A percentile compares a stretch with the other conserved stretches of the same genome.
Conservation (phyloP, 2,329 filamentous ascomycete genomes). For the Lachnellula willkommii region DNA sequence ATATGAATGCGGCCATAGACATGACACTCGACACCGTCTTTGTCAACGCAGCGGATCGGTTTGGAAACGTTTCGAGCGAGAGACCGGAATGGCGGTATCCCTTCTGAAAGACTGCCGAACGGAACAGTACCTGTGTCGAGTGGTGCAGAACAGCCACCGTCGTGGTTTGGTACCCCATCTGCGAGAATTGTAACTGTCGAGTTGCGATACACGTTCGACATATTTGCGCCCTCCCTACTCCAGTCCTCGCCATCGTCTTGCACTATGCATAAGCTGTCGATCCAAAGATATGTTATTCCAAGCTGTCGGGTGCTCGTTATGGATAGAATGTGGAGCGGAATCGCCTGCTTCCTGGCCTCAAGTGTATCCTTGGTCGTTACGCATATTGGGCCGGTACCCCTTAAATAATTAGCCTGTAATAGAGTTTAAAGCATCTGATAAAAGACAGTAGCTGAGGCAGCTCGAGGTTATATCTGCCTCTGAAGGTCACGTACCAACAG, state of each 20-base stretch:
- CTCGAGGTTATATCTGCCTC: no score
- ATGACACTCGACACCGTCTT: not conserved
- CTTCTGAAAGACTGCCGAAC: no score
- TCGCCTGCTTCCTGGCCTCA: no score
- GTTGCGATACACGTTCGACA: conserved; percentile 14
- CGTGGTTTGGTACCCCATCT: not conserved
- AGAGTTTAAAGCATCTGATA: no score
- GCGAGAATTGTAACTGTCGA: conserved; percentile 2
- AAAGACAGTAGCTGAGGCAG: no score
- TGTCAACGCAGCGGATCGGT: no score
- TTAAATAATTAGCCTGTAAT: no score
- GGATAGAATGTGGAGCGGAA: not conserved
- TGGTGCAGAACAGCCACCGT: not conserved
- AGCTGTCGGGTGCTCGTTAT: not conserved
- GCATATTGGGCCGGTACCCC: no score
- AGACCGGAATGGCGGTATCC: no score
- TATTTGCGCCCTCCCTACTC: conserved; percentile 8
- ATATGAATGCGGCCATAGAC: not conserved
- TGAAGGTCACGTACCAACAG: no score
- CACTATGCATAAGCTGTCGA: conserved; percentile 28
- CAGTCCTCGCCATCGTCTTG: conserved; percentile 17
- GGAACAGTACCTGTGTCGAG: not conserved
- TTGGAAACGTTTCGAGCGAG: no score
- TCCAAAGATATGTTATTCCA: conserved; percentile 23
- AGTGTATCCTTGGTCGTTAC: no score